phyloP scores from a whole-genome alignment of 495 filamentous ascomycete species.

The Tuber magnatum region DNA sequence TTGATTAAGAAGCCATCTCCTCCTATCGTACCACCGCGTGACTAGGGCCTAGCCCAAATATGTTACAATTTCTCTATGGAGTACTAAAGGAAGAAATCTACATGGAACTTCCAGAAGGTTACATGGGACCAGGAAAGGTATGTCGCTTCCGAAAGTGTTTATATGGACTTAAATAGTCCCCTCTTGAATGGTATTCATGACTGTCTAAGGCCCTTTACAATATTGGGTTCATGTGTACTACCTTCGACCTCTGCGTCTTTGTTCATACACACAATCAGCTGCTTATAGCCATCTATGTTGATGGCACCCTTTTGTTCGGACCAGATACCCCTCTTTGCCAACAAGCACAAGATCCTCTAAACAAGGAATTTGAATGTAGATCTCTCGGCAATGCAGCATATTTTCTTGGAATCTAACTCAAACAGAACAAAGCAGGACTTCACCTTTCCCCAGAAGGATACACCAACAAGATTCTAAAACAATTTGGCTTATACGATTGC shows the following conservation, averaged over 20 bases:
- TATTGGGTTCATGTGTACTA: slow-evolving; percentile 5
- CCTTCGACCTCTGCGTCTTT: slow-evolving; percentile 15
- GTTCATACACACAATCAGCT: neutral
- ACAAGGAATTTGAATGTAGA: slow-evolving; percentile 1
- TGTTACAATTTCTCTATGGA: slow-evolving; percentile 20
- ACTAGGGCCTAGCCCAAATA: too few species aligned
- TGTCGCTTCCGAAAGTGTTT: neutral
- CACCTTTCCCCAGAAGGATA: neutral
- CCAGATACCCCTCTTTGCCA: too few species aligned
- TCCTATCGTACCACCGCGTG: too few species aligned
- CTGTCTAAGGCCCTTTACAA: slow-evolving; percentile 13
- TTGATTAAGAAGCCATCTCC: too few species aligned
- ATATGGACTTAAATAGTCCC: slow-evolving; percentile 34
- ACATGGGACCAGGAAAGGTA: slow-evolving; percentile 4
- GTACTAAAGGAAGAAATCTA: slow-evolving; percentile 18
- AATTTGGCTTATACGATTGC: slow-evolving; percentile 5
- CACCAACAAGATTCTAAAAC: neutral
- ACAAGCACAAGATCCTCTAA: too few species aligned
- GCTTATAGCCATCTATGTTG: slow-evolving; percentile 2
- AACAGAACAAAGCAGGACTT: neutral
- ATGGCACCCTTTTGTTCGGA: slow-evolving; percentile 7
- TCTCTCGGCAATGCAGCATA: neutral
- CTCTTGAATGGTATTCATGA: slow-evolving; percentile 19
- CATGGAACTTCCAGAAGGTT: slow-evolving; percentile 24
- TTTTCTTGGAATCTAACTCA: slow-evolving; percentile 3